phyloP scores from a whole-genome alignment of 2,329 filamentous ascomycete genomes.

The Capronia epimyces region DNA sequence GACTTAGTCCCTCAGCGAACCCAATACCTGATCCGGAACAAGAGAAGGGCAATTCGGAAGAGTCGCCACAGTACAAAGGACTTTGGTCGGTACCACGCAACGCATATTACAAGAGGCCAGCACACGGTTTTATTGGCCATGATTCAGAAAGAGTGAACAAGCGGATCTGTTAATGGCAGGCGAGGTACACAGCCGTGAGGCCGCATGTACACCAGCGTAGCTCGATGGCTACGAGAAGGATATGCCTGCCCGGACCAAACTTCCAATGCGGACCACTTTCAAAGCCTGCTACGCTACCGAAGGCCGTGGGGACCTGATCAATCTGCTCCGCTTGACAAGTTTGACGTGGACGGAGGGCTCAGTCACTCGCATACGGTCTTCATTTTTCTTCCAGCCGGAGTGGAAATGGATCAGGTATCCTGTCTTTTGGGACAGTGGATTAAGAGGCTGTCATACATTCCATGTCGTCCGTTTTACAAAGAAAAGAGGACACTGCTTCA shows the following conservation, averaged over 20 bases:
- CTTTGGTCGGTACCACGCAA: constrained; percentile 3
- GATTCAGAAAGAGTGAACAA: constrained; percentile 5
- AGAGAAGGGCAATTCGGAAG: constrained; percentile 1
- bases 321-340: background rate
- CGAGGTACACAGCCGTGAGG: background rate
- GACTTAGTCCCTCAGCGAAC: background rate
- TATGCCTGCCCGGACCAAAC: background rate
- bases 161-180: background rate
- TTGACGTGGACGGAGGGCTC: background rate
- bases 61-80: constrained; percentile 4
- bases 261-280: background rate
- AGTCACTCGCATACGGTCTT: background rate
- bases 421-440: no score
- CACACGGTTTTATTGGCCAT: constrained; percentile 8
- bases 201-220: background rate
- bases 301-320: background rate
- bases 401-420: background rate
- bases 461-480: no score
- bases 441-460: no score
- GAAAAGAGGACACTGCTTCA: no score
- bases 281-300: background rate
- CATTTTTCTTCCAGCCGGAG: background rate
- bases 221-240: background rate
- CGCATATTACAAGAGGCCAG: constrained; percentile 1
- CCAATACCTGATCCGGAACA: background rate